These are phyloP conservation scores for Cryptococcus depauperatus DNA, from an alignment of 1,284 basidiomycete species.

Conservation along the genomic window DNA sequence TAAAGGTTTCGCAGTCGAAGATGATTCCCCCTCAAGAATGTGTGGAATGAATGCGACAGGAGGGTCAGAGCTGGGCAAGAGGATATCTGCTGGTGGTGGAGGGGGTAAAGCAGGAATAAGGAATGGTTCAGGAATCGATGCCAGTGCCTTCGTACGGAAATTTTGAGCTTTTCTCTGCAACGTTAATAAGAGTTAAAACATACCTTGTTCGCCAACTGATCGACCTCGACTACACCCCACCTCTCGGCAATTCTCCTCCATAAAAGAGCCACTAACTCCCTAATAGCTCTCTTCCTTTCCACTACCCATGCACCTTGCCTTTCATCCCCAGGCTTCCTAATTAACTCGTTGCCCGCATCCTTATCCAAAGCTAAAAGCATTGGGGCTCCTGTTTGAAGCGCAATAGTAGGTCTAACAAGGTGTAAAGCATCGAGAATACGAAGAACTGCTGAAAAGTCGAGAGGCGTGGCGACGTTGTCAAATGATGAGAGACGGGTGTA, in stretches of 20 bases:
- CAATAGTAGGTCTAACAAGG: slow-evolving; percentile 61
- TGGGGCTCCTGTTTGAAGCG: slow-evolving; percentile 68
- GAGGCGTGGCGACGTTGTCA: slow-evolving; percentile 50
- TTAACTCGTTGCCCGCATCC: slow-evolving; percentile 48
- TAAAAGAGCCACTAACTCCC: slow-evolving; percentile 56
- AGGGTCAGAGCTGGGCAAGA: slow-evolving; percentile 29
- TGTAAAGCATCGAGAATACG: slow-evolving; percentile 62
- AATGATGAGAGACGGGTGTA: slow-evolving; percentile 25
- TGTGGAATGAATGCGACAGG: slow-evolving; percentile 31
- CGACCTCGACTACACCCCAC: slow-evolving; percentile 59
- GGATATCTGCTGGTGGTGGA: slow-evolving; percentile 6
- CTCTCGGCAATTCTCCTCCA: slow-evolving; percentile 63
- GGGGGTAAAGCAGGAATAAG: slow-evolving; percentile 27
- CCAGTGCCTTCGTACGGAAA: slow-evolving; percentile 17
- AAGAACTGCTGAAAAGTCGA: slow-evolving; percentile 71
- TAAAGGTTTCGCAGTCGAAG: slow-evolving; percentile 22
- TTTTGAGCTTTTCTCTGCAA: neutral
- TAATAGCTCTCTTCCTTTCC: slow-evolving; percentile 53
- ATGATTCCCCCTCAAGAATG: slow-evolving; percentile 31
- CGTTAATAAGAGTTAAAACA: slow-evolving; percentile 15
- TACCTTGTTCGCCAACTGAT: slow-evolving; percentile 54
- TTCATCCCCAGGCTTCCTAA: slow-evolving; percentile 46
- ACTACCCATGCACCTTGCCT: slow-evolving; percentile 28
- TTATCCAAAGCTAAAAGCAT: slow-evolving; percentile 72
- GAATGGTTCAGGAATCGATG: slow-evolving; percentile 32